A percentile compares a stretch with the other conserved stretches of the same genome.
Conservation (phyloP, 306 rosid species). For the Cicer yamashitae region DNA sequence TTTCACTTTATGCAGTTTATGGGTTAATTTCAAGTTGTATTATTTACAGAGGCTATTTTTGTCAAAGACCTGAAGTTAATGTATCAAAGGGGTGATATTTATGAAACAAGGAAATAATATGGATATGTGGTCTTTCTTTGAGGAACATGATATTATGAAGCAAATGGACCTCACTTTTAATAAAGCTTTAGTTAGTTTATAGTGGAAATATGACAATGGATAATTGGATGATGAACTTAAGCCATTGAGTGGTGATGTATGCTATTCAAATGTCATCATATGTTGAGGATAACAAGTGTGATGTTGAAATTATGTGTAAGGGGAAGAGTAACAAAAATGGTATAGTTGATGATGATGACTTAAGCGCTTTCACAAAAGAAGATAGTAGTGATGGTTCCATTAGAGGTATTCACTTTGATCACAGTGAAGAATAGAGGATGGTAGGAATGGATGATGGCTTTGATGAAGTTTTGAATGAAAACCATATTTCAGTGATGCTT, state of each 20-base stretch:
- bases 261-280: background rate
- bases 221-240: background rate
- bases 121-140: background rate
- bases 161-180: background rate
- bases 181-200: background rate
- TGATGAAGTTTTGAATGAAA: background rate
- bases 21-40: background rate
- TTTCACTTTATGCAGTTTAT: background rate
- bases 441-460: background rate
- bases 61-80: background rate
- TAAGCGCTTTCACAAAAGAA: background rate
- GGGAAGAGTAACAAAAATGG: no score
- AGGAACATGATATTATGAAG: background rate
- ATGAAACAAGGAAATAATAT: background rate
- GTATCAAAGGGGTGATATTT: background rate
- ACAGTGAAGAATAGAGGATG: background rate
- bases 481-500: no score
- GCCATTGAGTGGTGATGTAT: background rate
- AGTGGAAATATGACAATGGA: background rate
- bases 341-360: background rate
- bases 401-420: background rate
- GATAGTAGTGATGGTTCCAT: background rate
- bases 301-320: background rate
- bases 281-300: background rate
- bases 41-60: background rate